Conservation (phyloP, 345 rosid genomes). For the Citrus hindsii region DNA sequence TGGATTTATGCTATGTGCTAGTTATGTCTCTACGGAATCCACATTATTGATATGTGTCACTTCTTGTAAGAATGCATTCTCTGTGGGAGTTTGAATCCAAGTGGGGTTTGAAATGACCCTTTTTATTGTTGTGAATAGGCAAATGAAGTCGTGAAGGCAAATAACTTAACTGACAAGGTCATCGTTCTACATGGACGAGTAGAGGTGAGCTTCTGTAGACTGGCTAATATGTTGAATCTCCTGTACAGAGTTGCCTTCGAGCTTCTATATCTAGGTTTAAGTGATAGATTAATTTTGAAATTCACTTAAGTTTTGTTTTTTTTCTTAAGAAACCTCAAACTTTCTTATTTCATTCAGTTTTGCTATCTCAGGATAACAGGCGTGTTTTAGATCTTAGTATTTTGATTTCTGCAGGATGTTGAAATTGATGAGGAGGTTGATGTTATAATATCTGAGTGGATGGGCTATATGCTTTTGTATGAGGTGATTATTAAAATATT, state of each 20-base stretch:
- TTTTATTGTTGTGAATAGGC: constrained; percentile 51
- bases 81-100: not conserved
- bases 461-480: constrained; percentile 98
- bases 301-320: not conserved
- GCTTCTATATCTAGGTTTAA: not conserved
- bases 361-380: not conserved
- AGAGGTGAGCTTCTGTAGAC: constrained; percentile 58
- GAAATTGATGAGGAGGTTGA: constrained; percentile 93
- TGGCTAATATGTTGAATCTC: constrained; percentile 1
- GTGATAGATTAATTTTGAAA: not conserved
- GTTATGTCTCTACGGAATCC: not conserved
- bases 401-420: constrained; percentile 69
- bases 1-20: not conserved
- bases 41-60: not conserved
- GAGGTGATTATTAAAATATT: constrained; percentile 55
- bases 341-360: not conserved
- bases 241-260: not conserved
- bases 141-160: constrained; percentile 94
- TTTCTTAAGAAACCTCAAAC: not conserved
- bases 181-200: constrained; percentile 92
- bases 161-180: constrained; percentile 72
- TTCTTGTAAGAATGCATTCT: not conserved
- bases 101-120: constrained; percentile 14
- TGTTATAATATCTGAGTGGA: constrained; percentile 96
- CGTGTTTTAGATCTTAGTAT: not conserved